Conservation (phyloP, 208 protist genomes). For the Herpetomonas samuelpessoai region DNA sequence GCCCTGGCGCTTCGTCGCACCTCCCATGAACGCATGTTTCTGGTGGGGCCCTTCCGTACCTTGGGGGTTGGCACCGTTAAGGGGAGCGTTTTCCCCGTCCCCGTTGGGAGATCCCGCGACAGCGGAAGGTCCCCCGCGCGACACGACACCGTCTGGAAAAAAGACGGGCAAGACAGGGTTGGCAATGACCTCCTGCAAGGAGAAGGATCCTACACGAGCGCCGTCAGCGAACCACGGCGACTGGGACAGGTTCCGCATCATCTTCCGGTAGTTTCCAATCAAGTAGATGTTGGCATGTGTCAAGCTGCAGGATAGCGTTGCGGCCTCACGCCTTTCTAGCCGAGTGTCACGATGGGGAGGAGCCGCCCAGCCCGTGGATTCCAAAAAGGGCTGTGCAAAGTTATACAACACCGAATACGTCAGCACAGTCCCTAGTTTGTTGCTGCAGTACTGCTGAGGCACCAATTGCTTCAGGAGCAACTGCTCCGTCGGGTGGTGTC, state of each 20-base stretch:
- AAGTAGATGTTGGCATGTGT: slow-evolving; percentile 79
- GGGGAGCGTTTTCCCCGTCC: not conserved
- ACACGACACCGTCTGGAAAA: slow-evolving; percentile 67
- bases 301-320: slow-evolving; percentile 39
- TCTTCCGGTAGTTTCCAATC: slow-evolving; percentile 84
- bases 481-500: slow-evolving; percentile 52
- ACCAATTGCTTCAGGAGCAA: slow-evolving; percentile 39
- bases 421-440: slow-evolving; percentile 55
- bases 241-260: slow-evolving; percentile 82
- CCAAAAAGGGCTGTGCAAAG: slow-evolving; percentile 66
- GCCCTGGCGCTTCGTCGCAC: not conserved
- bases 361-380: slow-evolving; percentile 30
- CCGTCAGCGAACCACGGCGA: slow-evolving; percentile 85
- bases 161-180: slow-evolving; percentile 76
- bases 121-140: too few species aligned
- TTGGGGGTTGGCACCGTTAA: not conserved
- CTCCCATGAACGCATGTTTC: not conserved
- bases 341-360: not conserved
- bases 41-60: not conserved
- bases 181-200: slow-evolving; percentile 84
- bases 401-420: slow-evolving; percentile 78
- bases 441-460: slow-evolving; percentile 65
- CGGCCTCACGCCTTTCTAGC: slow-evolving; percentile 21
- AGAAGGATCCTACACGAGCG: slow-evolving; percentile 73
- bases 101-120: too few species aligned